Evolutionary conservation across 352 stramenopile species (phyloP).

Genomic region (Phytophthora pisi): DNA sequence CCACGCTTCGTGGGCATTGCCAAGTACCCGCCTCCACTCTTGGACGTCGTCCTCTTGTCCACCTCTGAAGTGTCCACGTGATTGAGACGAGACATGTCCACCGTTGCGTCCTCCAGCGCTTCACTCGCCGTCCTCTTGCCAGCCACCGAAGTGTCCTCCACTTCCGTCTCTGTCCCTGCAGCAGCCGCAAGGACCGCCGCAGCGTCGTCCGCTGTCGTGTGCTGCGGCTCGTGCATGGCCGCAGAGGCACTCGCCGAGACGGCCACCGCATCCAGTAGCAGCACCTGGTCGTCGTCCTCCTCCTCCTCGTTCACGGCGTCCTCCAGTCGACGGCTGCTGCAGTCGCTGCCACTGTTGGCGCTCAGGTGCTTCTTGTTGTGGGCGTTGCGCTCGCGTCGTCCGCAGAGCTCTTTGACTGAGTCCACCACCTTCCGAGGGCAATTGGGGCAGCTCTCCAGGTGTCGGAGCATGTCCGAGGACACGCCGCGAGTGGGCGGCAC

Average conservation of each 20-base stretch:
- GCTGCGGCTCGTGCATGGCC: conserved; percentile 5
- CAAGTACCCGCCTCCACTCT: conserved; percentile 11
- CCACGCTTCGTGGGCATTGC: conserved; percentile 19
- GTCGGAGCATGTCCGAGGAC: conserved; percentile 81
- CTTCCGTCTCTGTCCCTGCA: background rate
- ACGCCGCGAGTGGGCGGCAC: conserved; percentile 77
- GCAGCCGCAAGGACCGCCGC: background rate
- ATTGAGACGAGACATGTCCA: conserved; percentile 12
- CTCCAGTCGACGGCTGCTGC: conserved; percentile 5
- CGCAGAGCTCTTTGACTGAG: conserved; percentile 63
- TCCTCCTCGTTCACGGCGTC: conserved; percentile 1
- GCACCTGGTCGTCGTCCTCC: conserved; percentile 26
- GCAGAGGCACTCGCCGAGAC: background rate
- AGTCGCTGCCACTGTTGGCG: background rate
- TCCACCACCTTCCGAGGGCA: conserved; percentile 73
- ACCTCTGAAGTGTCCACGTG: conserved; percentile 2
- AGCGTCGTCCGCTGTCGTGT: conserved; percentile 15
- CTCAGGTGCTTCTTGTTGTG: conserved; percentile 29
- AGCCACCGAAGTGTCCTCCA: background rate
- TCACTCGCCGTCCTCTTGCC: conserved; percentile 30
- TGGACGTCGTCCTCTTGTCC: conserved; percentile 7
- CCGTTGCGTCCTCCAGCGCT: conserved; percentile 12
- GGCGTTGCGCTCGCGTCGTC: conserved; percentile 43
- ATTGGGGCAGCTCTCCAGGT: conserved; percentile 74
- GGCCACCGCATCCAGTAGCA: conserved; percentile 27